A percentile compares a stretch with the other conserved stretches of the same genome.
phyloP scores from a whole-genome alignment of 371 early-diverging fungal genomes.

The Mucor piriformis region DNA sequence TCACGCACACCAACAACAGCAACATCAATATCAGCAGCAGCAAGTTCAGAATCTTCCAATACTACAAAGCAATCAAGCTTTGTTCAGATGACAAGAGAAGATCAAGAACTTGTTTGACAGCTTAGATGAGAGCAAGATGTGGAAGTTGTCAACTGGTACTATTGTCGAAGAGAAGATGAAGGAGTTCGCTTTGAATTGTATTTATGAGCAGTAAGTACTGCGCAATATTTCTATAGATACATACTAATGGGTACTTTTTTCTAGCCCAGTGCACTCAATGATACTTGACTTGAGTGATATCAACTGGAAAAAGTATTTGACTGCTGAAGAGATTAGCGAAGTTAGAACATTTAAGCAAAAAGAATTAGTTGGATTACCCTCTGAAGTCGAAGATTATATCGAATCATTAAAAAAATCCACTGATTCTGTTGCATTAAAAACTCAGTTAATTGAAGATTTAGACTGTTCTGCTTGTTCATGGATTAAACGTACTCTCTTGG shows the following conservation, averaged over 20 bases:
- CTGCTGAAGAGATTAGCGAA: conserved; percentile 3
- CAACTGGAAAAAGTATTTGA: neutral
- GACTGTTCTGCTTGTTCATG: neutral
- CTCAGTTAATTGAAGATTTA: neutral
- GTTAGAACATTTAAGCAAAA: neutral
- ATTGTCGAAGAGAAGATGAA: conserved; percentile 6
- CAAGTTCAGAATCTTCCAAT: conserved; percentile 5
- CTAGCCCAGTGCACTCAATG: conserved; percentile 3
- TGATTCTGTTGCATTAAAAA: conserved; percentile 6
- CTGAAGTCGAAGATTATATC: neutral
- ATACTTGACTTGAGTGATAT: conserved; percentile 3
- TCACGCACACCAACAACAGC: no score
- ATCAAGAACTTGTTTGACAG: neutral
- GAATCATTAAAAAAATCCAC: conserved; percentile 2
- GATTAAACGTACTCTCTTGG: conserved; percentile 4
- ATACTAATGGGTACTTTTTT: no score
- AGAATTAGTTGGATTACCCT: neutral
- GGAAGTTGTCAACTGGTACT: conserved; percentile 12
- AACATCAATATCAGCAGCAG: conserved; percentile 1
- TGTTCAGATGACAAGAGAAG: no score
- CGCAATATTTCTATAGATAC: neutral
- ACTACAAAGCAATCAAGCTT: no score
- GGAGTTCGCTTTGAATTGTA: neutral
- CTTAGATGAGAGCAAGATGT: conserved; percentile 9
- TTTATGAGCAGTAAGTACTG: conserved; percentile 19